Base-by-base conservation (phyloP, 768 basidiomycete genomes). In the Russula lepida region DNA sequence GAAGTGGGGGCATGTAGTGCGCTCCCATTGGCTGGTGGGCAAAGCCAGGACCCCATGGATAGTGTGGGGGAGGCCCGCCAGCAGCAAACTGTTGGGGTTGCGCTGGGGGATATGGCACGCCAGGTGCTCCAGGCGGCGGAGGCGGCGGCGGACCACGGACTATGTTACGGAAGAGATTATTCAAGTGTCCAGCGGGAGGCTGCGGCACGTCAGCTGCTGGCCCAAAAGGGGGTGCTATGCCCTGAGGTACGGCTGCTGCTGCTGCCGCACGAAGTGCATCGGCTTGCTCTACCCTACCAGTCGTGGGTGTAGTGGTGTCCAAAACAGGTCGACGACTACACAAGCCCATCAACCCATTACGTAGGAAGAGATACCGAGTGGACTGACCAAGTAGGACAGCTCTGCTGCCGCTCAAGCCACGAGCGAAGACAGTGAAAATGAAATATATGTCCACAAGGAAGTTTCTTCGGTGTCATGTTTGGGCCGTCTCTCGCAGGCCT, bases 321-420 rank as follows among this genome's bases (percentile, higher is more conserved):
- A 65, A 53, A 37, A 66, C 64, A 41, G 56, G 56, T 30, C 66
- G 64, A 46, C 64, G 64, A 39, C 66, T 66, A 65, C n/a, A 62
- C 58, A 56, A 57, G 47, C 37, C 58, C 19, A 44, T 41, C 37
- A 68, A 60, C 55, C 59, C 39, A 25, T 35, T 28, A 39, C 8
- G 12, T 25, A 50, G 46, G 19, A 49, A 56, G 43, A 25, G 51
- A 54, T 37, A 44, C 47, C 21, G 60, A 59, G 23, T 54, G 23
- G 35, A 73, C 86, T 73, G 53, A 95, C 95, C 95, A 99, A 44
- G 97, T 99, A 1, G 97, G 97, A 72, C 97, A 99, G 67, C 91
- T 98, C 73, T 98, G 97, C 72, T 99, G 97, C 47, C 97, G 82
- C 73, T 99, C 97, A 28, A 99, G 81, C 97, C 97, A 99, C 23